Conservation (phyloP, 148 eudicot genomes). For the Cornus suecica region DNA sequence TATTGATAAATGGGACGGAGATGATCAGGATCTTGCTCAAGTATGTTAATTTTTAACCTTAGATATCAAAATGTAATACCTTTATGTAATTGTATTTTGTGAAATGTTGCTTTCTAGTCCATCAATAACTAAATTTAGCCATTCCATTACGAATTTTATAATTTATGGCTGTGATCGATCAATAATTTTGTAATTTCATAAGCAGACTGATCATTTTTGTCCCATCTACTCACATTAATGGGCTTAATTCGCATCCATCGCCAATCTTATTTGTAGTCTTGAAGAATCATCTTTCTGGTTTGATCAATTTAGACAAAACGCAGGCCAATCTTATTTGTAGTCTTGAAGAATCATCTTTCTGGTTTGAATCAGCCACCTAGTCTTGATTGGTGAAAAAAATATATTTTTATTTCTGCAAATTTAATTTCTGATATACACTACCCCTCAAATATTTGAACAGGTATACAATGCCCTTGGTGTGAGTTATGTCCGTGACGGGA, state of each 20-base stretch:
- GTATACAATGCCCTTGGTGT: constrained; percentile 94
- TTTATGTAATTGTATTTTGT: not conserved
- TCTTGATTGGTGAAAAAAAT: not conserved
- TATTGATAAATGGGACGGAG: constrained; percentile 93
- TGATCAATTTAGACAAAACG: not conserved
- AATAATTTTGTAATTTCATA: not conserved
- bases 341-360: not conserved
- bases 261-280: not conserved
- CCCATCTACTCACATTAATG: not conserved
- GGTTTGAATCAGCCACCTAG: not conserved
- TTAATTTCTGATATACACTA: not conserved
- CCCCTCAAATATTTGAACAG: constrained; percentile 28
- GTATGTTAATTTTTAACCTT: constrained; percentile 29
- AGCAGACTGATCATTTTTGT: not conserved
- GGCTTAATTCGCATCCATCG: not conserved
- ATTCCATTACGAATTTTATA: not conserved
- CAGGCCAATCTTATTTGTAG: not conserved
- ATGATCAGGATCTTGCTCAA: constrained; percentile 96
- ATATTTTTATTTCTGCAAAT: too few species aligned
- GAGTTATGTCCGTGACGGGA: constrained; percentile 71
- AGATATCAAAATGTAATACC: not conserved
- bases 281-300: not conserved
- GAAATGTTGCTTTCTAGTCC: not conserved
- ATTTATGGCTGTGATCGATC: constrained; percentile 1
- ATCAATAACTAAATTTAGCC: not conserved